Evolutionary conservation across 1,284 basidiomycete genomes (phyloP), one percentile per base, ranked within the genome.

Genomic region (Leccinum cinnamomeum): DNA sequence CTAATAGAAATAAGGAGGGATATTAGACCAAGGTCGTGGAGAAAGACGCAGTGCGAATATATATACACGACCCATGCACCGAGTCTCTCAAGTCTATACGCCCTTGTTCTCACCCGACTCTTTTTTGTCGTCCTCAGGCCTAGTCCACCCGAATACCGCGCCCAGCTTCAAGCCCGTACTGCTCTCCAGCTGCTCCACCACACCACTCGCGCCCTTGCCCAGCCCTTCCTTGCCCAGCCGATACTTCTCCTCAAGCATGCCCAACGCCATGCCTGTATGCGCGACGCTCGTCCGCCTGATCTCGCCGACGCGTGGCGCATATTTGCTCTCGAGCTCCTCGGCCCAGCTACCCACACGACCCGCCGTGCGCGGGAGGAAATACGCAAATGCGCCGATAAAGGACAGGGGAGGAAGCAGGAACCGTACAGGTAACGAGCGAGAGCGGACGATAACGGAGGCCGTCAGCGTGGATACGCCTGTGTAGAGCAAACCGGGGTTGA

Each of bases 391-490:
- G 59, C 84, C 75, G 61, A 87, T 63, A 67, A 93, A 77, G 69
- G 93, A 83, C 16, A 84, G 65, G 0, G 93, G 90, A 0, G 93
- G 93, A 10, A 94, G 80, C 41, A 89, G 67, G 62, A 90, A 71
- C 39, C 94, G 89, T 14, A 85, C 78, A 37, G 86, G 81, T 62
- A 93, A 77, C 48, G 78, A 72, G 44, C 95, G 88, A 65, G 89
- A 90, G 46, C 95, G 89, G 0, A 91, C 86, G 61, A 97, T 75
- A 68, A 98, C 89, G 61, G 92, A 93, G 1, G 91, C 92, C 1
- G 92, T 91, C 54, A 98, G 86, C 3, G 93, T 89, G 2, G 93
- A 89, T 46, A 98, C 86, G 55, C 94, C 92, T 60, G 94, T 89
- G 78, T 95, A 96, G 63, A 96, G 87, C 11, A 91, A 73, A 18